These are phyloP conservation scores for Ceratocystis albifundus DNA, from an alignment of 2,329 filamentous ascomycete genomes.

Conservation along the genomic window DNA sequence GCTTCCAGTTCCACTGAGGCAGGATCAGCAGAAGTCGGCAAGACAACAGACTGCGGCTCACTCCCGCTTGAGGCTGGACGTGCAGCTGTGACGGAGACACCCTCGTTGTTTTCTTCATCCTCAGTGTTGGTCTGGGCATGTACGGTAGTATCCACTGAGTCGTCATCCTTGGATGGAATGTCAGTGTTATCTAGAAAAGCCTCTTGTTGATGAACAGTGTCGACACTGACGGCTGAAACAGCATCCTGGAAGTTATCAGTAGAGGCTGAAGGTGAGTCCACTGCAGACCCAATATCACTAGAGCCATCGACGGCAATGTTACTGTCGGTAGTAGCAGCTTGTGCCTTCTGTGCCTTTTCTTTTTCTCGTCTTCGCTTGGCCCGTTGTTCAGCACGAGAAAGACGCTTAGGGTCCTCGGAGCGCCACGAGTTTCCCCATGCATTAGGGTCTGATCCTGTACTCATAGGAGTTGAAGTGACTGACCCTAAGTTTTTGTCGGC, in stretches of 20 bases:
- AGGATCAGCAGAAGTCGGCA: background rate
- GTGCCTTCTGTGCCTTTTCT: background rate
- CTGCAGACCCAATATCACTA: constrained; percentile 4
- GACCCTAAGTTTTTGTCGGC: background rate
- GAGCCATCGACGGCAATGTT: background rate
- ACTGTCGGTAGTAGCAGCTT: background rate
- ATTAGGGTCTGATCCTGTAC: constrained; percentile 5
- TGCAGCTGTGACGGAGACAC: background rate
- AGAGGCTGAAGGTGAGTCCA: constrained; percentile 4
- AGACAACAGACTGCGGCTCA: background rate
- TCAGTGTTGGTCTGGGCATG: background rate
- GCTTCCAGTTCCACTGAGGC: background rate
- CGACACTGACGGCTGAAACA: background rate
- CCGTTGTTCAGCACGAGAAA: constrained; percentile 9
- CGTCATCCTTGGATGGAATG: constrained; percentile 59
- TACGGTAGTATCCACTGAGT: constrained; percentile 33
- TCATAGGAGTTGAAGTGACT: background rate
- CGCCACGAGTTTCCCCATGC: constrained; percentile 14
- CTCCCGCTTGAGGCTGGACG: too few relatives aligned
- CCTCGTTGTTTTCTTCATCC: background rate
- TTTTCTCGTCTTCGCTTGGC: constrained; percentile 13
- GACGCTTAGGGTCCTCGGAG: background rate
- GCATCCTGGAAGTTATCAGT: constrained; percentile 10
- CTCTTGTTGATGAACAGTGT: constrained; percentile 30
- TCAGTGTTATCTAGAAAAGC: constrained; percentile 65